A percentile compares a stretch with the other conserved stretches of the same genome.
Conservation (phyloP, 306 rosid species). For the Trichosanthes truncata region DNA sequence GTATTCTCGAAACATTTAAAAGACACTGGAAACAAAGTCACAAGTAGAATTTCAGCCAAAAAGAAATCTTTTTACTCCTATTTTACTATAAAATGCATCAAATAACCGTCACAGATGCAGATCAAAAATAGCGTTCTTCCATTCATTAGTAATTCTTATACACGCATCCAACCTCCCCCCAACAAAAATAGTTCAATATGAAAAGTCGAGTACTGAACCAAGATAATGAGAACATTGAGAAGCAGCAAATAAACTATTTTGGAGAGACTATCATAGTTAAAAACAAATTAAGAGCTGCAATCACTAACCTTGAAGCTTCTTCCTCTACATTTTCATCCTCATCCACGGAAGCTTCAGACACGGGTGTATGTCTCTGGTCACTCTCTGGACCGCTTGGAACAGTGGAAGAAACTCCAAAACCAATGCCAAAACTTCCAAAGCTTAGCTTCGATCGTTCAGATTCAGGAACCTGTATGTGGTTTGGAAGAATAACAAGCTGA, state of each 20-base stretch:
- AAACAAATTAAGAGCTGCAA: constrained; percentile 17
- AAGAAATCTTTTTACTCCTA: background rate
- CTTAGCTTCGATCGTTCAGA: constrained; percentile 84
- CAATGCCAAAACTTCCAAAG: constrained; percentile 85
- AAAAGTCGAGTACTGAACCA: background rate
- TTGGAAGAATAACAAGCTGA: constrained; percentile 83
- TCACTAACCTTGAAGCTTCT: constrained; percentile 55
- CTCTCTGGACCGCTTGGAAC: constrained; percentile 41
- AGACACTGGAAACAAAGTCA: background rate
- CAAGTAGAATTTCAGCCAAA: background rate
- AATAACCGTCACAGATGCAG: background rate
- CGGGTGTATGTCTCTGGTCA: constrained; percentile 59
- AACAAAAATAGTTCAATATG: background rate
- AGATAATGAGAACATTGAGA: background rate
- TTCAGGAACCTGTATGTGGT: constrained; percentile 87
- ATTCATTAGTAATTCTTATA: background rate
- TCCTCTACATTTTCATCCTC: constrained; percentile 60
- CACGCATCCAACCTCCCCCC: background rate
- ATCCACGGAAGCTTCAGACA: constrained; percentile 60
- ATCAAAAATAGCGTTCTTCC: background rate
- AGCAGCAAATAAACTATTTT: background rate
- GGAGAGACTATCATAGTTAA: background rate
- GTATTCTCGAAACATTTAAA: background rate
- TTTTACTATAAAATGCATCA: background rate
- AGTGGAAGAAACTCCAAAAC: constrained; percentile 48